A percentile compares a stretch with the other conserved stretches of the same genome.
phyloP scores from a whole-genome alignment of 2,329 filamentous ascomycete species.

The Alternaria conjuncta region DNA sequence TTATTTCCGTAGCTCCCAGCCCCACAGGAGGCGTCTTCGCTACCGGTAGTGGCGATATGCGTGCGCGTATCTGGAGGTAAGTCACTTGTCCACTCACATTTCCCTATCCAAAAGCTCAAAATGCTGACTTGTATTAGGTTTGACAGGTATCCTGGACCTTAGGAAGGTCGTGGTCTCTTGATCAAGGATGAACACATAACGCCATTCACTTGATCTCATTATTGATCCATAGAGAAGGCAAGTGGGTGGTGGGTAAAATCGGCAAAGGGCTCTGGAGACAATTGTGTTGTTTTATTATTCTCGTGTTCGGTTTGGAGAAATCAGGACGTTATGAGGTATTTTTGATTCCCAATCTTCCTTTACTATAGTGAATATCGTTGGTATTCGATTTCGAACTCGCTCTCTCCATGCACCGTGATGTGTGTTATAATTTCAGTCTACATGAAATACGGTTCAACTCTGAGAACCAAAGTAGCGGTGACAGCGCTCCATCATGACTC shows the following conservation, averaged over 20 bases:
- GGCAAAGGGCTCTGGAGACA: neutral
- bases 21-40: slow-evolving; percentile 88
- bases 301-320: neutral
- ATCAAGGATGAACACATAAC: neutral
- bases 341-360: neutral
- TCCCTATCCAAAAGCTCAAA: neutral
- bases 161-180: slow-evolving; percentile 8
- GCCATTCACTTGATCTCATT: neutral
- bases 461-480: neutral
- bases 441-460: neutral
- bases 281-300: neutral
- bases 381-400: neutral
- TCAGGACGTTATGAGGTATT: neutral
- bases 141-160: slow-evolving; percentile 44
- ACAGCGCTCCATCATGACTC: neutral
- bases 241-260: neutral
- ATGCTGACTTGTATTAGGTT: slow-evolving; percentile 31
- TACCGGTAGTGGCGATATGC: slow-evolving; percentile 96
- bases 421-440: neutral
- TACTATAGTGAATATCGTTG: neutral
- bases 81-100: neutral
- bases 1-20: slow-evolving; percentile 95
- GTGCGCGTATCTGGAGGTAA: slow-evolving; percentile 93
- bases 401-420: neutral
- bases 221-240: neutral